Evolutionary conservation across 2,329 filamentous ascomycete genomes (phyloP).

Genomic region (Pseudocercospora cruenta): DNA sequence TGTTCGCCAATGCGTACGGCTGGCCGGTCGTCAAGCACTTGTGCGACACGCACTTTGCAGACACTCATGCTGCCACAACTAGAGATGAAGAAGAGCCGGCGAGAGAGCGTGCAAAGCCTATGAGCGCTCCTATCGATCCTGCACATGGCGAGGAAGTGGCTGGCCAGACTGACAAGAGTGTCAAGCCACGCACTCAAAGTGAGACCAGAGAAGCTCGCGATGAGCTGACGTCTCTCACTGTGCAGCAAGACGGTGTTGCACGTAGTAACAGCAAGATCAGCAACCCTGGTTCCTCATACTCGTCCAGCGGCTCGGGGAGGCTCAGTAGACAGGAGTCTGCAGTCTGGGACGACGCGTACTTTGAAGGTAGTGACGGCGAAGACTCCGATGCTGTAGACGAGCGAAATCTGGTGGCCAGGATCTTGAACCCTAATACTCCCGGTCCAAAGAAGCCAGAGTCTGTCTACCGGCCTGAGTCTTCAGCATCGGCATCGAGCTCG

Average conservation of each 20-base stretch:
- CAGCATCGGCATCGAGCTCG: neutral
- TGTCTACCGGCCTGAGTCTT: slow-evolving; percentile 20
- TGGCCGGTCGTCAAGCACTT: slow-evolving; percentile 97
- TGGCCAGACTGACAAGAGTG: slow-evolving; percentile 45
- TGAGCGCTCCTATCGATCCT: slow-evolving; percentile 59
- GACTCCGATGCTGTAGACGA: slow-evolving; percentile 47
- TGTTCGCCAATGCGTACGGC: slow-evolving; percentile 95
- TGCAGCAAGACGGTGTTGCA: slow-evolving; percentile 36
- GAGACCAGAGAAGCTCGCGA: slow-evolving; percentile 53
- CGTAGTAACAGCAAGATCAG: slow-evolving; percentile 30
- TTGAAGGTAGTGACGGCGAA: slow-evolving; percentile 51
- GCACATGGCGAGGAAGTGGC: slow-evolving; percentile 35
- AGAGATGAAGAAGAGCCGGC: slow-evolving; percentile 69
- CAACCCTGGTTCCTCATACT: slow-evolving; percentile 16
- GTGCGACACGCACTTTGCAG: slow-evolving; percentile 90
- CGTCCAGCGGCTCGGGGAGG: slow-evolving; percentile 19
- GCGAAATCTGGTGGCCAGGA: slow-evolving; percentile 33
- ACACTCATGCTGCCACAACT: slow-evolving; percentile 67
- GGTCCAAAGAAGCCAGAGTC: slow-evolving; percentile 30
- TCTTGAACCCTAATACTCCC: slow-evolving; percentile 34
- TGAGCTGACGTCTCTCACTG: slow-evolving; percentile 43
- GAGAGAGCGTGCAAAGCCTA: slow-evolving; percentile 68
- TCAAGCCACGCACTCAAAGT: slow-evolving; percentile 49
- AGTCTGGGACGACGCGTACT: slow-evolving; percentile 54
- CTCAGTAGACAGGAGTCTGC: slow-evolving; percentile 45